A percentile compares a stretch with the other conserved stretches of the same genome.
Conservation (phyloP, 371 early-diverging fungal species). For the Rhizopus sp. region DNA sequence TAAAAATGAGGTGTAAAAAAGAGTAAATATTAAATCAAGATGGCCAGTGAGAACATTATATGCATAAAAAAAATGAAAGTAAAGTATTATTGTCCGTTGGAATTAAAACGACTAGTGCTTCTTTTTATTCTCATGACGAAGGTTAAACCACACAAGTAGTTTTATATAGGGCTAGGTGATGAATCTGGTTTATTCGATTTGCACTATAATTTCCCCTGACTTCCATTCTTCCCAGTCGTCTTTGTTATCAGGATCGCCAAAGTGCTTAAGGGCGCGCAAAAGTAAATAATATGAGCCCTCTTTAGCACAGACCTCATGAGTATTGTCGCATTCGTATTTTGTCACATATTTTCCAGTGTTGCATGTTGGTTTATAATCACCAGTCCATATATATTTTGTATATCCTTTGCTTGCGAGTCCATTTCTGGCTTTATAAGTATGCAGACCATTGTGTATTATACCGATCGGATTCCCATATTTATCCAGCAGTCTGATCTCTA, state of each 20-base stretch:
- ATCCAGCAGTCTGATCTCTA: slow-evolving; percentile 11
- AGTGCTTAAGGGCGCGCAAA: slow-evolving; percentile 32
- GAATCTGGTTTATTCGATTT: slow-evolving; percentile 1
- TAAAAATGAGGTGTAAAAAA: background rate
- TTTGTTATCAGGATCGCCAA: slow-evolving; percentile 31
- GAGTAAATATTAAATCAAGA: background rate
- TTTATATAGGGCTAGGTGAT: background rate
- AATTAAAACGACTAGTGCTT: slow-evolving; percentile 2
- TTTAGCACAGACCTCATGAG: slow-evolving; percentile 7
- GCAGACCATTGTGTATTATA: no score
- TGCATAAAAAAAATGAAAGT: background rate
- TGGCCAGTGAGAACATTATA: no score
- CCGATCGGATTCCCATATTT: no score
- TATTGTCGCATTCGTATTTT: background rate
- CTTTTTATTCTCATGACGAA: background rate
- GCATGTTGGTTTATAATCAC: no score
- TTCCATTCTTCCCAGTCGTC: slow-evolving; percentile 38
- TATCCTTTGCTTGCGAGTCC: no score
- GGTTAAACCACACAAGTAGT: background rate
- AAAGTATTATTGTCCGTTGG: background rate
- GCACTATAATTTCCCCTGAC: slow-evolving; percentile 28
- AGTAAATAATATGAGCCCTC: slow-evolving; percentile 33
- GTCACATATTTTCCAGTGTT: background rate
- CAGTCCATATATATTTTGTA: no score
- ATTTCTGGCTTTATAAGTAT: no score